A percentile compares a stretch with the other conserved stretches of the same genome.
phyloP scores from a whole-genome alignment of 2,329 filamentous ascomycete genomes.

The Eutypella sp. region DNA sequence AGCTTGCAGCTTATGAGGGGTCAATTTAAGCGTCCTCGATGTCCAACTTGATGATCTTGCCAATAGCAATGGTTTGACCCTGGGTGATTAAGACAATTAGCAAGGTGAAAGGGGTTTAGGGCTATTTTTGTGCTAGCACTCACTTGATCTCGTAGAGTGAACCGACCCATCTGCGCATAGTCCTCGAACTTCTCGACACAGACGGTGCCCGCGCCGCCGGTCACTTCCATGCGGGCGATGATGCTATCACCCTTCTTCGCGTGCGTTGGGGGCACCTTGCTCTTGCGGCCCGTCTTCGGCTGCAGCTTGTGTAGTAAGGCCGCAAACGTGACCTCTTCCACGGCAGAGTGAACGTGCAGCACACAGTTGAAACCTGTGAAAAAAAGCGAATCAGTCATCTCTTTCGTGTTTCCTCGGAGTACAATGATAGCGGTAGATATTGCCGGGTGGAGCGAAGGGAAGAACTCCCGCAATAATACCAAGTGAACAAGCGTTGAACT shows the following conservation, averaged over 20 bases:
- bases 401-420: too few relatives aligned
- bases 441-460: neutral
- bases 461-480: neutral
- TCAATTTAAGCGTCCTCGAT: slow-evolving; percentile 35
- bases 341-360: slow-evolving; percentile 92
- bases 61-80: slow-evolving; percentile 99
- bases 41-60: slow-evolving; percentile 97
- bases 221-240: slow-evolving; percentile 87
- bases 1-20: too few relatives aligned
- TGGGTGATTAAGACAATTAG: slow-evolving; percentile 42
- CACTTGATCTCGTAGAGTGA: slow-evolving; percentile 85
- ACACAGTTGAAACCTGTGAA: slow-evolving; percentile 98
- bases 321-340: slow-evolving; percentile 93
- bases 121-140: slow-evolving; percentile 20
- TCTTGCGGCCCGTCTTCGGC: slow-evolving; percentile 89
- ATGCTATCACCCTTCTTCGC: slow-evolving; percentile 78
- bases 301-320: slow-evolving; percentile 88
- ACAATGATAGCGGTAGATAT: neutral
- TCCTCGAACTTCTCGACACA: slow-evolving; percentile 95
- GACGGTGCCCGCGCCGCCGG: slow-evolving; percentile 76
- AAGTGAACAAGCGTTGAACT: neutral
- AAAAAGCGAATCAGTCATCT: neutral
- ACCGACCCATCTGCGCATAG: slow-evolving; percentile 88
- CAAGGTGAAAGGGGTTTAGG: slow-evolving; percentile 5
- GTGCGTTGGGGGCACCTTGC: slow-evolving; percentile 88